Evolutionary conservation across 176 grass and related monocot species (phyloP).

Genomic region (Carex parvula): DNA sequence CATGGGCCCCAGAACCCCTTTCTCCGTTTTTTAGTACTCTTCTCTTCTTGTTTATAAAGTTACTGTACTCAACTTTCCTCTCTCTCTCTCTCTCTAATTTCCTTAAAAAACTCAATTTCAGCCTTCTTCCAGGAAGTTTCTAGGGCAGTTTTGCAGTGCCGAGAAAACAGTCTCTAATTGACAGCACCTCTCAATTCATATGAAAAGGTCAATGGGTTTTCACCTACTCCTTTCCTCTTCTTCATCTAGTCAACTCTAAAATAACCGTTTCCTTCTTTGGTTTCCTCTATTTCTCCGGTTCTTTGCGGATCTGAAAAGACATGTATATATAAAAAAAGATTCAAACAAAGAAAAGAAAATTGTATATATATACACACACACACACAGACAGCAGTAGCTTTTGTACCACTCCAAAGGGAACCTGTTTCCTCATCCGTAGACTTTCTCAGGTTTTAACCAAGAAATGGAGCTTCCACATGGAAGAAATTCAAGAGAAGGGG

Average conservation of each 20-base stretch:
- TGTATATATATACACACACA: background rate
- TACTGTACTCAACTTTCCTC: constrained; percentile 22
- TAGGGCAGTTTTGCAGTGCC: constrained; percentile 25
- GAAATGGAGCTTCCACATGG: constrained; percentile 23
- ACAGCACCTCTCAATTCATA: background rate
- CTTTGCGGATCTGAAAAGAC: constrained; percentile 18
- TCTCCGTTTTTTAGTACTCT: constrained; percentile 15
- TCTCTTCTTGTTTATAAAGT: constrained; percentile 22
- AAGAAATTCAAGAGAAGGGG: constrained; percentile 26
- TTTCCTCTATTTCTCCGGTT: constrained; percentile 7
- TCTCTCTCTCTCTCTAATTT: constrained; percentile 25
- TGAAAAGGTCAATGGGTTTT: constrained; percentile 31
- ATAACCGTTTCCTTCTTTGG: constrained; percentile 13
- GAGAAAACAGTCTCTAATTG: constrained; percentile 10
- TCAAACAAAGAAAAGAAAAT: constrained; percentile 9
- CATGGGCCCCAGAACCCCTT: background rate
- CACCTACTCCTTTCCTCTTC: constrained; percentile 4
- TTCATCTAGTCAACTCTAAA: constrained; percentile 20
- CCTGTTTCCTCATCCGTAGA: constrained; percentile 5
- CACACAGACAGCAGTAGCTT: background rate
- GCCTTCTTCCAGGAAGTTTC: constrained; percentile 31
- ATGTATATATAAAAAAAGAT: constrained; percentile 21
- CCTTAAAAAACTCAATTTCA: constrained; percentile 28
- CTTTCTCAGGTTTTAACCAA: background rate
- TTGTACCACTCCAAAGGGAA: constrained; percentile 23